Evolutionary conservation across 164 flowering plant species (phyloP).

Genomic region (Cinnamomum micranthum): DNA sequence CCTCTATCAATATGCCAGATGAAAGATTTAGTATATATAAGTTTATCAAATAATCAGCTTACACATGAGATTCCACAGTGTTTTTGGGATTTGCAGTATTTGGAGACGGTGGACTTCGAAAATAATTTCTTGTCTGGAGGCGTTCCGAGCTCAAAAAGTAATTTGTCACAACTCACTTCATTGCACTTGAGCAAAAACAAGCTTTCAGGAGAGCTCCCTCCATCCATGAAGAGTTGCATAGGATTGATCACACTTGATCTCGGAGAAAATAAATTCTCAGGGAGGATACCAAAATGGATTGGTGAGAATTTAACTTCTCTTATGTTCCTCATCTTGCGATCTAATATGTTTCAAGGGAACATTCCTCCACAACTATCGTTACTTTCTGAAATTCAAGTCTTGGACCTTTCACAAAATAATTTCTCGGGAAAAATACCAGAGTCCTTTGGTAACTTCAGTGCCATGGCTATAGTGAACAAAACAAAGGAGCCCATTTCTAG

Average conservation of each 20-base stretch:
- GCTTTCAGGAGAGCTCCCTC: not conserved
- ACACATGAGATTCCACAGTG: not conserved
- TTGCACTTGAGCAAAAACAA: not conserved
- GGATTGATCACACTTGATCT: not conserved
- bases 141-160: not conserved
- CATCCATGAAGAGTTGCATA: not conserved
- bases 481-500: too few species aligned
- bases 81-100: too few species aligned
- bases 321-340: not conserved
- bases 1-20: not conserved
- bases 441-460: not conserved
- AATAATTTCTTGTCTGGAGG: too few species aligned
- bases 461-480: not conserved
- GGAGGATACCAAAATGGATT: slow-evolving; percentile 5
- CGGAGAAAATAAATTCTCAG: not conserved
- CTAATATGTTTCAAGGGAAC: not conserved
- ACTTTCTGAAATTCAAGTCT: not conserved
- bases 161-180: not conserved
- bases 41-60: not conserved
- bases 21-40: not conserved
- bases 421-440: not conserved
- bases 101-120: too few species aligned
- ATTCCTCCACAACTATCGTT: not conserved
- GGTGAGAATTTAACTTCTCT: not conserved
- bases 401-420: slow-evolving; percentile 4